phyloP scores from a whole-genome alignment of 129 eudicot species.

The Lactuca saligna region DNA sequence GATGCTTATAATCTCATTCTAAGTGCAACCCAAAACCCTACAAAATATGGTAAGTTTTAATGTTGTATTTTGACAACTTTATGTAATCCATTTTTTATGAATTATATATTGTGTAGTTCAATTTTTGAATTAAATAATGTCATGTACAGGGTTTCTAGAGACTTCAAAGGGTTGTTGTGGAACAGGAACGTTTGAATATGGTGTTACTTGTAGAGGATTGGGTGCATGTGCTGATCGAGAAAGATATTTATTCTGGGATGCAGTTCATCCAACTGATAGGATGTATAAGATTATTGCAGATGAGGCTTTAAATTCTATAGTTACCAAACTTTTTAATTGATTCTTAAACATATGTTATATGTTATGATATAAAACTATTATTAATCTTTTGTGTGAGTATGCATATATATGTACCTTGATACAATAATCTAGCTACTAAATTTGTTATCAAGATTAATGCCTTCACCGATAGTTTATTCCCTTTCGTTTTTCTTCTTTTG shows the following conservation, averaged over 20 bases:
- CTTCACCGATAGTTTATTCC: too few species aligned
- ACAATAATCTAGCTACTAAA: too few species aligned
- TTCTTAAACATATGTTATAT: not conserved
- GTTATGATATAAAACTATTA: not conserved
- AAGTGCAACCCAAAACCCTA: constrained; percentile 46
- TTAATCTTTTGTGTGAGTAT: not conserved
- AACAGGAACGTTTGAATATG: constrained; percentile 52
- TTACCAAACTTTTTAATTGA: constrained; percentile 12
- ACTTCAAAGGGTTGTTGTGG: constrained; percentile 70
- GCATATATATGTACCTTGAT: not conserved
- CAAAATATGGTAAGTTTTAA: constrained; percentile 45
- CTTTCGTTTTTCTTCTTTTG: too few species aligned
- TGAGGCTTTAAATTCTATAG: constrained; percentile 36
- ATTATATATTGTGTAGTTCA: not conserved
- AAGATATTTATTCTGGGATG: constrained; percentile 63
- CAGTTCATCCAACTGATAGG: constrained; percentile 55
- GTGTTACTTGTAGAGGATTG: constrained; percentile 54
- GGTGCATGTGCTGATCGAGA: constrained; percentile 45
- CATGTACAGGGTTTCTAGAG: constrained; percentile 49
- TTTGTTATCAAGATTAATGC: too few species aligned
- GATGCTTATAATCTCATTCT: constrained; percentile 45
- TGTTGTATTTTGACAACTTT: not conserved
- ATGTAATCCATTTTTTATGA: not conserved
- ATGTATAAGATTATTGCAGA: constrained; percentile 55
- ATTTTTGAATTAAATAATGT: not conserved